Evolutionary conservation across 2,329 filamentous ascomycete species (phyloP).

Genomic region (Ophiostoma populinum): DNA sequence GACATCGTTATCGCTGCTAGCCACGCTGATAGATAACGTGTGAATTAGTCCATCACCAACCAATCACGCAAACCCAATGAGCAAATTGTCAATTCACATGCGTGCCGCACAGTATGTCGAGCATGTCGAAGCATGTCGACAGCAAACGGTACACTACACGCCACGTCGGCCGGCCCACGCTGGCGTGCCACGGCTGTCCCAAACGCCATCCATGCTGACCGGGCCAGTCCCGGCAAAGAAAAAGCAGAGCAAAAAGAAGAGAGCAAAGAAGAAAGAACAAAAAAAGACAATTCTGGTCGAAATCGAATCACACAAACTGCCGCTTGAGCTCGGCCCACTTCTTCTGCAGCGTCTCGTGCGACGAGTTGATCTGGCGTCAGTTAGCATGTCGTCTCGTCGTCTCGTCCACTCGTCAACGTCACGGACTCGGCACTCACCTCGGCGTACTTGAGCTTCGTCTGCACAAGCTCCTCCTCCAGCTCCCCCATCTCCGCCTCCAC

Average conservation of each 20-base stretch:
- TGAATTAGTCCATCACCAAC: no score
- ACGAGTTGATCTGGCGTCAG: slow-evolving; percentile 43
- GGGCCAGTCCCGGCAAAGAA: no score
- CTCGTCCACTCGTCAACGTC: neutral
- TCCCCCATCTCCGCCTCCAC: slow-evolving; percentile 82
- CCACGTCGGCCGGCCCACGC: no score
- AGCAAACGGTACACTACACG: no score
- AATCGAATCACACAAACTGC: slow-evolving; percentile 30
- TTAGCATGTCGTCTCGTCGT: slow-evolving; percentile 1
- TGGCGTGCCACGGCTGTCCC: no score
- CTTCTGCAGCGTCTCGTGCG: slow-evolving; percentile 54
- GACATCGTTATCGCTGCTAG: no score
- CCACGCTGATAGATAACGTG: no score
- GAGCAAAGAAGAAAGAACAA: neutral
- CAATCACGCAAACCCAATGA: no score
- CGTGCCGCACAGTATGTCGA: no score
- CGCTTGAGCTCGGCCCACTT: slow-evolving; percentile 61
- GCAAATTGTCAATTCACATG: no score
- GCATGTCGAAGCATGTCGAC: no score
- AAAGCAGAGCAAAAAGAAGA: neutral
- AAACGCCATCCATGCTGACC: no score
- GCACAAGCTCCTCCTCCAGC: slow-evolving; percentile 81
- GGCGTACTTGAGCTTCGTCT: slow-evolving; percentile 87
- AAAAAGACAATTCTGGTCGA: neutral
- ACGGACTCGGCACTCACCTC: slow-evolving; percentile 46